Evolutionary conservation across 345 rosid species (phyloP).

Genomic region (Eucalyptus virginea): DNA sequence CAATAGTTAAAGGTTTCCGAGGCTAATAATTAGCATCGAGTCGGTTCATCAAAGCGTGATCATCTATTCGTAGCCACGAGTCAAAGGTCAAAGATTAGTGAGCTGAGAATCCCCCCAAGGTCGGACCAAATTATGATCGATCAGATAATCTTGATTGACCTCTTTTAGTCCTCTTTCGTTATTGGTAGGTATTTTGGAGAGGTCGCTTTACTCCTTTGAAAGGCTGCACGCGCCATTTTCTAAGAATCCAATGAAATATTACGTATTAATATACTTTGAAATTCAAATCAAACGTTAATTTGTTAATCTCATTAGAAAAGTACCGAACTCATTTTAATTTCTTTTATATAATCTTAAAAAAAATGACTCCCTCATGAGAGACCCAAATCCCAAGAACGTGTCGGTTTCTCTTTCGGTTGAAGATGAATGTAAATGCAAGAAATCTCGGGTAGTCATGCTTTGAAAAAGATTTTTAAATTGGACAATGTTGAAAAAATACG

Average conservation of each 20-base stretch:
- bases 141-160: not conserved
- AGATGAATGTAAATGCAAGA: not conserved
- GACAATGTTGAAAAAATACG: not conserved
- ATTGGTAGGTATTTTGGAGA: not conserved
- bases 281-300: not conserved
- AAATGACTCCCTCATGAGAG: not conserved
- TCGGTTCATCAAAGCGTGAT: not conserved
- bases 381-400: not conserved
- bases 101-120: not conserved
- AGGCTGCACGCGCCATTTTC: not conserved
- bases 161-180: not conserved
- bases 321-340: not conserved
- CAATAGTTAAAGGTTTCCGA: not conserved
- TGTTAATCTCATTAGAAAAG: not conserved
- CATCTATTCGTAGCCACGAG: not conserved
- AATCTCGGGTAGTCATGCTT: accelerated
- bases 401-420: not conserved
- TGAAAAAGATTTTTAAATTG: not conserved
- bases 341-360: not conserved
- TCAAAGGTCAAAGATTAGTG: not conserved
- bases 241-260: not conserved
- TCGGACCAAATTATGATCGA: not conserved
- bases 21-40: not conserved
- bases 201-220: not conserved
- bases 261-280: not conserved